Evolutionary conservation across 2,329 filamentous ascomycete genomes (phyloP), one percentile per base, ranked within the genome.

Genomic region (Macroventuria anomochaeta): DNA sequence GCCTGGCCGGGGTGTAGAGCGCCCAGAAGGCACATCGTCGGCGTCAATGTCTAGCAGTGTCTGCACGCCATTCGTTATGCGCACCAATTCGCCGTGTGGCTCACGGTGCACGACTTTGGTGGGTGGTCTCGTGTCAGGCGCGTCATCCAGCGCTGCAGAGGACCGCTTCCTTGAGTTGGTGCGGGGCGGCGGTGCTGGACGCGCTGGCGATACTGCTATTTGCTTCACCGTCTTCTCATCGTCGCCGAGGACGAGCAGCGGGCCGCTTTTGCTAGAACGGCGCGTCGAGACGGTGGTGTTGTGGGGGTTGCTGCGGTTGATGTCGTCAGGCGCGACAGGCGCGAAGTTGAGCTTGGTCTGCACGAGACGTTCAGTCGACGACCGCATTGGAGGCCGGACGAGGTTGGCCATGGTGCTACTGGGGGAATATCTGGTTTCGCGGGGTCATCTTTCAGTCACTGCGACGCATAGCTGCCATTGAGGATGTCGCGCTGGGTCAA

Each of bases 41-140:
- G 67, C 65, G 46, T 60, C 55, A 26, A 70, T 61, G 49, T 65
- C 61, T 42, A 79, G 71, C 25, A 64, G 51, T 17, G 64, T 71
- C 28, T 68, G 61, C 44, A 77, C 74, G 51, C 77, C 77, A 63
- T 80, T 79, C 50, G 76, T 71, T 18, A 75, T 75, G 64, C 75
- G 71, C 32, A 77, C 58, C 36, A 80, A 62, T 46, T 70, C 68
- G 49, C 74, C 76, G 65, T 78, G 73, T 46, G 77, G 76, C 59
- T 77, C 39, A 25, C 47, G 71, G 65, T 74, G 71, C 53, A 77
- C 71, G 47, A 78, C 65, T 55, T 74, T 76, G 59, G 71, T 75
- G 25, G 77, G 78, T 39, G 77, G 77, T 64, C 65, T 58, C 52
- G 67, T 61, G 41, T 60, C 32, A 25, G 51, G 44, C 31, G 59